Percentiles rank a stretch among this genome's conserved stretches.
Evolutionary conservation across 2,329 filamentous ascomycete species (phyloP).

Genomic region (Colletotrichum lupini): DNA sequence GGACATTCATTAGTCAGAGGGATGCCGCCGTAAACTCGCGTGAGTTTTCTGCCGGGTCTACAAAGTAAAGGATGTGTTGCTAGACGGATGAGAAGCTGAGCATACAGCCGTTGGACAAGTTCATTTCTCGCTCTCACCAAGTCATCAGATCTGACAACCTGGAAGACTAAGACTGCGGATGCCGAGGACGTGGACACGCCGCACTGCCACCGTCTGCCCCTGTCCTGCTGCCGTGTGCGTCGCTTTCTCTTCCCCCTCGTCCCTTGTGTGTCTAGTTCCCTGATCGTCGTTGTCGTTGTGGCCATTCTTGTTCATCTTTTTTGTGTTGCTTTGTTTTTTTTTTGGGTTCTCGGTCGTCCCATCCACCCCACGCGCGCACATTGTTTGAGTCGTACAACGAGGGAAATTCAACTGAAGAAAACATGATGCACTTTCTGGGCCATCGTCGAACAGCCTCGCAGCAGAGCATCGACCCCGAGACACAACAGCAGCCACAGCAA

Average conservation of each 20-base stretch:
- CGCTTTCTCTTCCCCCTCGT: background rate
- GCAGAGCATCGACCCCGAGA: constrained; percentile 26
- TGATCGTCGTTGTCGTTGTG: background rate
- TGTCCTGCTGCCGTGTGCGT: background rate
- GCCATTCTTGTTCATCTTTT: background rate
- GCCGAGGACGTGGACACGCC: background rate
- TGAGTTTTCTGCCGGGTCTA: constrained; percentile 5
- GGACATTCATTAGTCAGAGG: constrained; percentile 28
- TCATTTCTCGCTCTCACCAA: background rate
- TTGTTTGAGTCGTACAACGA: background rate
- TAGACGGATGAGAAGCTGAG: background rate
- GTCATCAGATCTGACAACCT: background rate
- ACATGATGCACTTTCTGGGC: constrained; percentile 29
- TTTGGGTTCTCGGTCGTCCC: background rate
- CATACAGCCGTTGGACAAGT: background rate
- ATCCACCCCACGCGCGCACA: background rate
- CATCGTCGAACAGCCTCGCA: constrained; percentile 32
- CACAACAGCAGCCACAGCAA: constrained; percentile 23
- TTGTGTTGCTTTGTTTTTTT: background rate
- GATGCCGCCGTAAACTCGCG: background rate
- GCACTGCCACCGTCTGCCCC: background rate
- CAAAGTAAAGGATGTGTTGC: background rate
- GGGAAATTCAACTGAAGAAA: background rate
- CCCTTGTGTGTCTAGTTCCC: background rate
- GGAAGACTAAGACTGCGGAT: background rate